Percentiles rank a stretch among this genome's conserved stretches.
Evolutionary conservation across 805 yeast genomes (phyloP).

Genomic region (Ogataea populi-albae): DNA sequence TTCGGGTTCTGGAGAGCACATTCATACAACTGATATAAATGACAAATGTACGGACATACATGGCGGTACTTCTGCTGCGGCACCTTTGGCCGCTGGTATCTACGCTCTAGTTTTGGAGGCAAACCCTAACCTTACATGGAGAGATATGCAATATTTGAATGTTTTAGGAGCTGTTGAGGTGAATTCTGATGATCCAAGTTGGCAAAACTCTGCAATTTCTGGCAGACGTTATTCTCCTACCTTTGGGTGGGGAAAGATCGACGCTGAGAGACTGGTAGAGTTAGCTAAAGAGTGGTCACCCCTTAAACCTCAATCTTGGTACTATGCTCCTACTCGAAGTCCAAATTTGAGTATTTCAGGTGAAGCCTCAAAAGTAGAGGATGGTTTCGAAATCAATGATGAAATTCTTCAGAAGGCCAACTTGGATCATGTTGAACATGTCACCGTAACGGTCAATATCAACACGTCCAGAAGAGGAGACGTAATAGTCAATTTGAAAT

Average conservation of each 20-base stretch:
- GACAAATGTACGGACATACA: slow-evolving; percentile 68
- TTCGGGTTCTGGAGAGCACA: slow-evolving; percentile 85
- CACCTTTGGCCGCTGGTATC: slow-evolving; percentile 97
- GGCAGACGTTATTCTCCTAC: slow-evolving; percentile 73
- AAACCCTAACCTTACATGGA: slow-evolving; percentile 89
- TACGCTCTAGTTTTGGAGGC: slow-evolving; percentile 78
- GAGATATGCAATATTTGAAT: slow-evolving; percentile 87
- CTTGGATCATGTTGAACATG: slow-evolving; percentile 76
- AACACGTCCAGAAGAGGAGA: slow-evolving; percentile 66
- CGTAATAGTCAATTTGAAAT: slow-evolving; percentile 57
- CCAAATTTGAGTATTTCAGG: slow-evolving; percentile 31
- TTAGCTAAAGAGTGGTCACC: slow-evolving; percentile 69
- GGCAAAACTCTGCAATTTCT: slow-evolving; percentile 67
- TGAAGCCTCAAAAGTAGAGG: slow-evolving; percentile 27
- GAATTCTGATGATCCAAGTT: slow-evolving; percentile 61
- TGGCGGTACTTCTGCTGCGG: slow-evolving; percentile 99
- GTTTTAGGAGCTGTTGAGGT: slow-evolving; percentile 69
- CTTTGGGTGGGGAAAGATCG: slow-evolving; percentile 91
- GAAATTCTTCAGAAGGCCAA: slow-evolving; percentile 54
- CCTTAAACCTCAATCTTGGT: slow-evolving; percentile 92
- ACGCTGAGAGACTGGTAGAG: slow-evolving; percentile 71
- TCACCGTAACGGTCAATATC: slow-evolving; percentile 75
- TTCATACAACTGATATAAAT: slow-evolving; percentile 81
- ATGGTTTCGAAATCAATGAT: slow-evolving; percentile 43
- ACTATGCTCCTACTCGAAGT: slow-evolving; percentile 42